Conservation (phyloP, 78 protist species). For the Speleostelium caveatum region DNA sequence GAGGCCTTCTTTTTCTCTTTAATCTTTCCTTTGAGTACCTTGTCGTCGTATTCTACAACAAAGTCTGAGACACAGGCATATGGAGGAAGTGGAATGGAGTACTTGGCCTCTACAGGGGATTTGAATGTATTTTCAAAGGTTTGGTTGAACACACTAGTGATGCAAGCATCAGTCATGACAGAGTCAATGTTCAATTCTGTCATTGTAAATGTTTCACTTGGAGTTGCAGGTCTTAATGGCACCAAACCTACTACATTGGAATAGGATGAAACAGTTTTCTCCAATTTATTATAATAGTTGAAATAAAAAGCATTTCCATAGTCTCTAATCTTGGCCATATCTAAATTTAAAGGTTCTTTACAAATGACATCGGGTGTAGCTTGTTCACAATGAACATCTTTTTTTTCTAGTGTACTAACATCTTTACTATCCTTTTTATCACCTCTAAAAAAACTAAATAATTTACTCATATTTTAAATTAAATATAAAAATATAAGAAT, state of each 20-base stretch:
- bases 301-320: background rate
- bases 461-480: too few relatives aligned
- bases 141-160: slow-evolving; percentile 19
- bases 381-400: too few relatives aligned
- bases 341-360: too few relatives aligned
- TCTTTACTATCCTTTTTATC: too few relatives aligned
- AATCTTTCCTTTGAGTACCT: slow-evolving; percentile 39
- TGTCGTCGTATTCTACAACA: slow-evolving; percentile 28
- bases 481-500: too few relatives aligned
- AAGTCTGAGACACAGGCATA: slow-evolving; percentile 9
- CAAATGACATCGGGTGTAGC: too few relatives aligned
- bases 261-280: background rate
- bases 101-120: slow-evolving; percentile 50
- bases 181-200: slow-evolving; percentile 23
- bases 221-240: background rate
- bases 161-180: slow-evolving; percentile 16
- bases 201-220: background rate
- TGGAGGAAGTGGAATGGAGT: slow-evolving; percentile 44
- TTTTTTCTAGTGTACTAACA: too few relatives aligned
- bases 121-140: background rate
- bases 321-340: background rate
- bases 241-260: background rate
- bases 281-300: slow-evolving; percentile 18
- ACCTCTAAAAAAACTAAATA: too few relatives aligned
- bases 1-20: slow-evolving; percentile 47